Evolutionary conservation across 345 rosid species (phyloP).

Genomic region (Combretum micranthum): DNA sequence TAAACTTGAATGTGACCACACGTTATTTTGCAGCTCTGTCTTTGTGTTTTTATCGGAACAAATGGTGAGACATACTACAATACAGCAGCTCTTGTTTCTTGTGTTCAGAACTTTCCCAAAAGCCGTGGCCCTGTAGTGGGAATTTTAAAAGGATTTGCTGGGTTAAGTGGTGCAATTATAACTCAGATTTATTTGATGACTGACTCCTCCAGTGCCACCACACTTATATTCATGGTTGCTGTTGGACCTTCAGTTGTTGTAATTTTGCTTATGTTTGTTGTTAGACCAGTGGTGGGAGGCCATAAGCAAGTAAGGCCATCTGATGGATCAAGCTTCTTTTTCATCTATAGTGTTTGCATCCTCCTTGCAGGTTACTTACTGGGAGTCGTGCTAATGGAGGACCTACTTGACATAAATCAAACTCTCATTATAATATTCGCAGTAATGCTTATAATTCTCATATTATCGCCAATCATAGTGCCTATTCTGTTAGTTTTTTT

Average conservation of each 20-base stretch:
- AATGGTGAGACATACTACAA: slow-evolving; percentile 91
- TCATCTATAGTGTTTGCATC: slow-evolving; percentile 51
- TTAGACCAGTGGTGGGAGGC: slow-evolving; percentile 69
- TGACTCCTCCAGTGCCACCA: slow-evolving; percentile 47
- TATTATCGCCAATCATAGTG: slow-evolving; percentile 49
- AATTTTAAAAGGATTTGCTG: slow-evolving; percentile 82
- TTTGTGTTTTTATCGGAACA: slow-evolving; percentile 68
- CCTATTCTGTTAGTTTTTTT: slow-evolving; percentile 40
- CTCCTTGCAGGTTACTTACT: slow-evolving; percentile 58
- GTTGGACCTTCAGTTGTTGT: slow-evolving; percentile 64
- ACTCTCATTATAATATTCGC: slow-evolving; percentile 29
- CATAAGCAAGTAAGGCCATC: slow-evolving; percentile 40
- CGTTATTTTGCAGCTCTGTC: slow-evolving; percentile 47
- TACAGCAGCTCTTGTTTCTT: slow-evolving; percentile 71
- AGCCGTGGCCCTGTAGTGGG: slow-evolving; percentile 83
- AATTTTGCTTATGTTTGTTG: slow-evolving; percentile 49
- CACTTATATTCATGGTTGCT: slow-evolving; percentile 69
- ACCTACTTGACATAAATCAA: slow-evolving; percentile 44
- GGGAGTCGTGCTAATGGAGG: slow-evolving; percentile 61
- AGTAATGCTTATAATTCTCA: slow-evolving; percentile 35
- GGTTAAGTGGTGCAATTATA: slow-evolving; percentile 86
- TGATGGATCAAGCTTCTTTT: slow-evolving; percentile 42
- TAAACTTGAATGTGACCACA: not conserved
- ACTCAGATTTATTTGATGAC: slow-evolving; percentile 67
- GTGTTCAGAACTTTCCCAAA: slow-evolving; percentile 82